Evolutionary conservation across 495 filamentous ascomycete genomes (phyloP), one percentile per base, ranked within the genome.

Genomic region (Oidiodendron maius): DNA sequence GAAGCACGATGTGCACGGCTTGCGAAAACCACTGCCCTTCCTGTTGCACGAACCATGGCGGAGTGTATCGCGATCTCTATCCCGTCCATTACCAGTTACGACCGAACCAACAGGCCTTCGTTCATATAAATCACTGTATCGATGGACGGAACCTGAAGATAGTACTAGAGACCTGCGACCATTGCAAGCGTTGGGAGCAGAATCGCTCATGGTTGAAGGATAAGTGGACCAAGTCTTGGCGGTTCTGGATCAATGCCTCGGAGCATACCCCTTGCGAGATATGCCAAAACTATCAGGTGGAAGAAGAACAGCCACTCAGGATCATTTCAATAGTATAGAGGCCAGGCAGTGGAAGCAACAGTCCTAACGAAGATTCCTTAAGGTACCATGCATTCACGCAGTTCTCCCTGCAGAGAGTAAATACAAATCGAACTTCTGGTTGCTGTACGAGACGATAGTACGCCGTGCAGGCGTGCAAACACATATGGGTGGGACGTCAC

Each of bases 231-330:
- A 52, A 28, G 25, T n/a, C n/a, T n/a, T n/a, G n/a, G n/a, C n/a
- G n/a, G n/a, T 43, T 51, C 34, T 51, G 44, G 52, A 56, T 48
- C 52, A 56, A 51, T 36, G 48, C 41, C 48, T 52, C 48, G 48
- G 38, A 44, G 48, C 48, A 56, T 52, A 48, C 37, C 43, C 48
- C 48, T 44, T 56, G 53, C 48, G 48, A 56, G 48, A 56, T 47
- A 47, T 52, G 48, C 53, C 53, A 51, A 39, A 51, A 56, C 38
- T 51, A 51, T 30, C 41, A 56, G 48, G 41, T 47, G 41, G 53
- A 56, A 43, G 53, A 56, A 56, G 48, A 46, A 51, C 42, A 56
- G 53, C 47, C 48, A 47, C 52, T 50, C 22, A 50, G 39, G 40
- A 50, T 46, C 32, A 55, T 55, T 24, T 49, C 38, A 44, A 40